Conservation (phyloP, 257 asterid species). For the Oldenlandia corymbosa region DNA sequence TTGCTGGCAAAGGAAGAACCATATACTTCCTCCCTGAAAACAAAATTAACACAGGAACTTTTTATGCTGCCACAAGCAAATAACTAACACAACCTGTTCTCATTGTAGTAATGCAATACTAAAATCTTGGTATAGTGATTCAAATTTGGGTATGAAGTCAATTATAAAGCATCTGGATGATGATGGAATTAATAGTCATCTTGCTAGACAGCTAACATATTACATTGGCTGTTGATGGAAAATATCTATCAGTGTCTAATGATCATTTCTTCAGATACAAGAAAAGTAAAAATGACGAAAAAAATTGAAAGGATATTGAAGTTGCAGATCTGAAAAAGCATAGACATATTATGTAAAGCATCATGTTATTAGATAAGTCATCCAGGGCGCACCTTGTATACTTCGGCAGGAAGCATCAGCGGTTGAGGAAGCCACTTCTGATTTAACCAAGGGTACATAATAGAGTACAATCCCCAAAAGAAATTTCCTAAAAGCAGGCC, state of each 20-base stretch:
- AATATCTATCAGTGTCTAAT: neutral
- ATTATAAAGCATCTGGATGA: no score
- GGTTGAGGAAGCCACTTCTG: slow-evolving; percentile 88
- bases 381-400: slow-evolving; percentile 69
- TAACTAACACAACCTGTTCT: no score
- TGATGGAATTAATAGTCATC: no score
- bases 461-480: slow-evolving; percentile 53
- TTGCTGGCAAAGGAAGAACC: neutral
- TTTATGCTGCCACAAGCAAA: neutral
- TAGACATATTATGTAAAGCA: no score
- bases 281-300: no score
- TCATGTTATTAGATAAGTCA: no score
- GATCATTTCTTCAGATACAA: no score
- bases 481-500: slow-evolving; percentile 76
- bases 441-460: slow-evolving; percentile 66
- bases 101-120: no score
- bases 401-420: slow-evolving; percentile 91
- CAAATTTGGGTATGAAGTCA: no score
- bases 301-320: neutral
- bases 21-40: neutral
- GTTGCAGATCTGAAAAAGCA: no score
- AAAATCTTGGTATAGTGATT: no score
- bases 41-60: neutral
- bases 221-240: neutral
- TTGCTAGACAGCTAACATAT: neutral